Percentiles rank a stretch among this genome's conserved stretches.
Conservation (phyloP, 1,284 basidiomycete genomes). For the Polyporus tsugae region DNA sequence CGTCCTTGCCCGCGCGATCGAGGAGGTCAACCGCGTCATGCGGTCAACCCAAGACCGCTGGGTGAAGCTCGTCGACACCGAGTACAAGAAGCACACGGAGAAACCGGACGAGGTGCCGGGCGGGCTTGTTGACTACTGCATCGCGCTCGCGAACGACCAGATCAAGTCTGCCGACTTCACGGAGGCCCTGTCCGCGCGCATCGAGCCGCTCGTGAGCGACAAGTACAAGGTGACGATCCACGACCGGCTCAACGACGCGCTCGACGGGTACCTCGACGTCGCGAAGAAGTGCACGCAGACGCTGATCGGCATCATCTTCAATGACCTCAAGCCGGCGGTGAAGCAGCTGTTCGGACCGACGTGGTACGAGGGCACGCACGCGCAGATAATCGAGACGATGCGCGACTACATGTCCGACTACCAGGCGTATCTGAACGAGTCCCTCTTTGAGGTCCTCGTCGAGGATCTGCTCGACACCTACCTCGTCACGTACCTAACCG, state of each 20-base stretch:
- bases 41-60: constrained; percentile 90
- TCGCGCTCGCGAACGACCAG: constrained; percentile 99
- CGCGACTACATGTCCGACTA: constrained; percentile 96
- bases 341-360: constrained; percentile 85
- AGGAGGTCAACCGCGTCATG: constrained; percentile 92
- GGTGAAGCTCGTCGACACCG: constrained; percentile 84
- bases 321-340: constrained; percentile 91
- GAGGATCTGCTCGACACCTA: constrained; percentile 95
- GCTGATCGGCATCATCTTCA: constrained; percentile 94
- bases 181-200: constrained; percentile 84
- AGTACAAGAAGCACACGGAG: constrained; percentile 89
- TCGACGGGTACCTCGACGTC: constrained; percentile 98
- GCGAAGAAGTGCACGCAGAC: constrained; percentile 97
- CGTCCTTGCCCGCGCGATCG: constrained; percentile 91
- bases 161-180: constrained; percentile 96
- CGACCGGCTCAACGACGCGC: constrained; percentile 92
- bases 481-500: constrained; percentile 91
- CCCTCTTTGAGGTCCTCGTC: constrained; percentile 90
- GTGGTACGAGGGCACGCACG: constrained; percentile 91
- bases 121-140: constrained; percentile 95
- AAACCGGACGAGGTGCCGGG: constrained; percentile 89
- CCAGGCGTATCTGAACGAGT: constrained; percentile 89
- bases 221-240: constrained; percentile 90
- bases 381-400: constrained; percentile 93
- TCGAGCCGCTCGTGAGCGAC: constrained; percentile 92